These are phyloP conservation scores for Amesomyces nigricolor DNA, from an alignment of 2,329 filamentous ascomycete genomes.

Conservation along the genomic window DNA sequence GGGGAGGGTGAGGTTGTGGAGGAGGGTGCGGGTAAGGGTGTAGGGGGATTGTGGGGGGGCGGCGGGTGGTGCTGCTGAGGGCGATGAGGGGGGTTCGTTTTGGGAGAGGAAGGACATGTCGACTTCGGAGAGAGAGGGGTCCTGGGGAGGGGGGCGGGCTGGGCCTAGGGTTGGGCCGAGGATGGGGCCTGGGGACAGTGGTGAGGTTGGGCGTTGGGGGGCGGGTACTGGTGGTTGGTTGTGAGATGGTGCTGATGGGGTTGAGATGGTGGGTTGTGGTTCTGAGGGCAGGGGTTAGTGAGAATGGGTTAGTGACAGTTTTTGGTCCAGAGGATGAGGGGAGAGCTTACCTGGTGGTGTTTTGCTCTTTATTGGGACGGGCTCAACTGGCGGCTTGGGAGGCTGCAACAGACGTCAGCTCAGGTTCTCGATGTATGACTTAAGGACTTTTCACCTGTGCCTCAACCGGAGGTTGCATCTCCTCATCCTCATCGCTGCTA, in stretches of 20 bases:
- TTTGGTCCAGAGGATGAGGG: background rate
- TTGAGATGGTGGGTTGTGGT: background rate
- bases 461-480: conserved; percentile 19
- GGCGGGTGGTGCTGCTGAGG: conserved; percentile 22
- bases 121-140: conserved; percentile 8
- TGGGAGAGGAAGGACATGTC: conserved; percentile 23
- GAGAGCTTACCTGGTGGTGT: background rate
- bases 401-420: conserved; percentile 1
- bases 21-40: conserved; percentile 54
- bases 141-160: conserved; percentile 30
- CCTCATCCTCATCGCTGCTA: conserved; percentile 48
- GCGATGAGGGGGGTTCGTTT: conserved; percentile 19
- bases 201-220: background rate
- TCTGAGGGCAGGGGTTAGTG: background rate
- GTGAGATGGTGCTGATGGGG: background rate
- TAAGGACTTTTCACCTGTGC: background rate
- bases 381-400: background rate
- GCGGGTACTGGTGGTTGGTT: background rate
- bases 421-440: background rate
- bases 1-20: conserved; percentile 70
- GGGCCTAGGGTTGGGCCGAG: conserved; percentile 36
- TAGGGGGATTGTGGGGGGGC: conserved; percentile 56
- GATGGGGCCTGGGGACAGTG: conserved; percentile 6
- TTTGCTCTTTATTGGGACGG: background rate
- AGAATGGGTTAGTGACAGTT: background rate